These are phyloP conservation scores for Annulohypoxylon truncatum DNA, from an alignment of 2,329 filamentous ascomycete species.

Conservation along the genomic window DNA sequence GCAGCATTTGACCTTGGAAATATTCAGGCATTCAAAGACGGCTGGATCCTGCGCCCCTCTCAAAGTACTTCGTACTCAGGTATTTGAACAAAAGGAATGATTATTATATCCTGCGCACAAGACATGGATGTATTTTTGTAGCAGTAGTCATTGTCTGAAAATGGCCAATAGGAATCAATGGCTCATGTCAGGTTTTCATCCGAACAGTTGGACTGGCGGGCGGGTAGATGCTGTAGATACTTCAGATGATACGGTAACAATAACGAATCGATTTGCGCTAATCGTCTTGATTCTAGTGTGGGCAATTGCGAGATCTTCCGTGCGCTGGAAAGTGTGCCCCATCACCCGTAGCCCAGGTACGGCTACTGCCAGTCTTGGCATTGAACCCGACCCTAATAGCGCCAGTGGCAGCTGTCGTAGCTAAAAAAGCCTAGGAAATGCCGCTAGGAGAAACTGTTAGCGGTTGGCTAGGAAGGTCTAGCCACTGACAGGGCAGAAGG, in stretches of 20 bases:
- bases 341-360: neutral
- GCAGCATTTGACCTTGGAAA: neutral
- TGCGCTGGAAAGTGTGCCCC: neutral
- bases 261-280: conserved; percentile 2
- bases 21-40: neutral
- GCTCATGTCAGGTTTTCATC: conserved; percentile 24
- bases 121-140: neutral
- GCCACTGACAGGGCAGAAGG: conserved; percentile 26
- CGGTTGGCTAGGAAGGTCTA: conserved; percentile 19
- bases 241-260: neutral
- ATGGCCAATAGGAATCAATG: conserved; percentile 32
- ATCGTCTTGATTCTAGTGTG: neutral
- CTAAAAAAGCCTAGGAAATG: neutral
- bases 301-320: conserved; percentile 18
- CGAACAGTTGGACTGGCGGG: conserved; percentile 14
- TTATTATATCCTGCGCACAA: neutral
- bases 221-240: conserved; percentile 2
- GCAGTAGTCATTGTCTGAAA: neutral
- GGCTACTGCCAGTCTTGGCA: conserved; percentile 32
- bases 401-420: conserved; percentile 10
- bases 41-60: neutral
- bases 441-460: conserved; percentile 8
- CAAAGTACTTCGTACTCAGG: too few relatives aligned
- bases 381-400: conserved; percentile 22
- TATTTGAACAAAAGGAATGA: neutral